Evolutionary conservation across 1,139 yeast genomes (phyloP), one percentile per base, ranked within the genome.

Genomic region (Taiozyma sp.): DNA sequence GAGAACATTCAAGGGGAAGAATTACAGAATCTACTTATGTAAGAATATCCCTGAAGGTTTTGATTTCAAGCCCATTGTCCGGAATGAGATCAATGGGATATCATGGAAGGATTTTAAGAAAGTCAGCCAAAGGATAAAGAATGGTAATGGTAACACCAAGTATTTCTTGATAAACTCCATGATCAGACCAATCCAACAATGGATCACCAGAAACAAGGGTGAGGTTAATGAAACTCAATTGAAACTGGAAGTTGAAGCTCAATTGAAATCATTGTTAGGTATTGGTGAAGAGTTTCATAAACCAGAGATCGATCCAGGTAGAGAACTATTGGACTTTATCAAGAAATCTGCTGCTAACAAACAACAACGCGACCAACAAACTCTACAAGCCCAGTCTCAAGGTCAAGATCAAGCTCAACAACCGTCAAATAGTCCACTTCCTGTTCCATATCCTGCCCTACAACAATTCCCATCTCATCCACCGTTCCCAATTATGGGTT

Each of bases 21-120:
- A 89, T 67, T 88, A 88, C 67, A 86, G 91, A 63, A 87, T 95
- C 34, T 95, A 81, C 65, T 72, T 93, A 54, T 83, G 89, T 27
- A 80, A 79, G 46, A 87, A 87, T 51, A 87, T 95, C 1, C 93
- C 97, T 1, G 93, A 87, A 59, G 83, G 81, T 57, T 81, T 81
- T 44, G 69, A 70, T 36, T 95, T 93, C 63, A 80, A 76, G 56
- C 97, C 99, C 1, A 74, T 79, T 54, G 96, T 90, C 2, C 79
- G 96, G 62, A 88, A 88, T 65, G 99, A 95, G 69, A 93, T 95
- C 58, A 80, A 83, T 36, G 78, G 78, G 52, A 83, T 85, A 48
- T 77, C 79, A 61, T 85, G 92, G 92, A 77, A 73, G 54, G 79
- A 76, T 55, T 74, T 84, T 51, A 78, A 73, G 50, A 65, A 62